These are phyloP conservation scores for Eimeria praecox DNA, from an alignment of 169 alveolate genomes.

Conservation along the genomic window DNA sequence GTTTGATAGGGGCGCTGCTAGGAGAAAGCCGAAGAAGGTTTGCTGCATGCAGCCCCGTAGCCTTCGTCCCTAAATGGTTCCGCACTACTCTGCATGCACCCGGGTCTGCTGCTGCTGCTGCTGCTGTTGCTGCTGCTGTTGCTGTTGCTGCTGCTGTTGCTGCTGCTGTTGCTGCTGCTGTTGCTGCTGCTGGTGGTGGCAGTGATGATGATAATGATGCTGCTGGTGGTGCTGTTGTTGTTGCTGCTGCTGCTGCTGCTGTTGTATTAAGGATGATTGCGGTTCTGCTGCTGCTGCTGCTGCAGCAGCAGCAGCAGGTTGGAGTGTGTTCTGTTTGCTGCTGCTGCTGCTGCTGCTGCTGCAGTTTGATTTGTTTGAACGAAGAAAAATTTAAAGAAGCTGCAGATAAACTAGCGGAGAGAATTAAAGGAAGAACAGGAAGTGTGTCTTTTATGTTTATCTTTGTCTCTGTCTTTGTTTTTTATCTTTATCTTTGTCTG, in stretches of 20 bases:
- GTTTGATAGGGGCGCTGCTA: neutral
- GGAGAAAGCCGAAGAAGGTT: neutral
- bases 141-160: neutral
- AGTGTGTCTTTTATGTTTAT: neutral
- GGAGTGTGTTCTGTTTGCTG: neutral
- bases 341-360: neutral
- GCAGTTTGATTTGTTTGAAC: neutral
- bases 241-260: neutral
- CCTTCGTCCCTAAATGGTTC: conserved; percentile 36
- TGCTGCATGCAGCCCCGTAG: neutral
- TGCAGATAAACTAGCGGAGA: neutral
- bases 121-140: conserved; percentile 2
- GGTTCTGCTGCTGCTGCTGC: neutral
- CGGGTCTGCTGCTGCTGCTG: conserved; percentile 25
- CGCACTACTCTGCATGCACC: conserved; percentile 8
- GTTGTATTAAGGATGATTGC: neutral
- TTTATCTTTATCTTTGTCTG: neutral
- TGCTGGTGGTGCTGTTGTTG: neutral
- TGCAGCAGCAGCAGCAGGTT: neutral
- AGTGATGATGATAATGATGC: neutral
- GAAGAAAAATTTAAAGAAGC: neutral
- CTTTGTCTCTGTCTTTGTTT: neutral
- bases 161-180: neutral
- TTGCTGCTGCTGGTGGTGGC: neutral
- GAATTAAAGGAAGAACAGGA: neutral